Conservation (phyloP, 2,329 filamentous ascomycete genomes). For the Cryphonectria nitschkei region DNA sequence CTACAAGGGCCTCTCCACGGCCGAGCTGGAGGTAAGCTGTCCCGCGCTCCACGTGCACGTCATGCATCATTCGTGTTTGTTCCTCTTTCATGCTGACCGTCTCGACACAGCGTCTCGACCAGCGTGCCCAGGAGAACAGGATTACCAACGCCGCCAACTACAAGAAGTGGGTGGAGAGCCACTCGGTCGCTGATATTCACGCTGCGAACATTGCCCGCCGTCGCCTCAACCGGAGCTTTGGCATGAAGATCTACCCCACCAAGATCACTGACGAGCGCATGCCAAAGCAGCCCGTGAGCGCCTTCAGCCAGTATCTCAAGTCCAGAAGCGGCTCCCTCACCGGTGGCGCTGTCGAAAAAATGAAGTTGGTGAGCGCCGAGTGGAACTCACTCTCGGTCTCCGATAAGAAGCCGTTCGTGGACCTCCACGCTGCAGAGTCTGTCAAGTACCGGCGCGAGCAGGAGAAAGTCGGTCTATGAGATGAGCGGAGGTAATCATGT, state of each 20-base stretch:
- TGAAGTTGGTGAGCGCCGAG: constrained; percentile 37
- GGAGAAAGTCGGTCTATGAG: constrained; percentile 1
- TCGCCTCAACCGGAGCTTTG: constrained; percentile 43
- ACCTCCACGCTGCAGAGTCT: constrained; percentile 37
- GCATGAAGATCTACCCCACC: constrained; percentile 31
- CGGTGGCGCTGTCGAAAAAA: constrained; percentile 25
- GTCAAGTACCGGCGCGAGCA: constrained; percentile 40
- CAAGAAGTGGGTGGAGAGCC: constrained; percentile 53
- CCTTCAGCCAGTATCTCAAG: constrained; percentile 45
- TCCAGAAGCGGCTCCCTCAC: constrained; percentile 41
- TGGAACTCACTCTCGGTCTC: constrained; percentile 49
- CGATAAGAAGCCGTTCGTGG: constrained; percentile 44
- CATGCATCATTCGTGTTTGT: neutral
- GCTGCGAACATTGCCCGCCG: constrained; percentile 53
- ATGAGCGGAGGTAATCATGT: neutral
- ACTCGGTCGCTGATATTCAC: constrained; percentile 45
- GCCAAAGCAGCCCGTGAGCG: constrained; percentile 42
- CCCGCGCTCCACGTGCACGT: neutral
- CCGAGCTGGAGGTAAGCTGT: constrained; percentile 49
- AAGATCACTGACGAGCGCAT: constrained; percentile 51
- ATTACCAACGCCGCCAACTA: constrained; percentile 43
- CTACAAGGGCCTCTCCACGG: constrained; percentile 46
- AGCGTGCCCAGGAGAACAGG: constrained; percentile 44
- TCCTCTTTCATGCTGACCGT: neutral
- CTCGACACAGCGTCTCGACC: constrained; percentile 42